Evolutionary conservation across 2,329 filamentous ascomycete species (phyloP).

Genomic region (Fusarium burgessii): DNA sequence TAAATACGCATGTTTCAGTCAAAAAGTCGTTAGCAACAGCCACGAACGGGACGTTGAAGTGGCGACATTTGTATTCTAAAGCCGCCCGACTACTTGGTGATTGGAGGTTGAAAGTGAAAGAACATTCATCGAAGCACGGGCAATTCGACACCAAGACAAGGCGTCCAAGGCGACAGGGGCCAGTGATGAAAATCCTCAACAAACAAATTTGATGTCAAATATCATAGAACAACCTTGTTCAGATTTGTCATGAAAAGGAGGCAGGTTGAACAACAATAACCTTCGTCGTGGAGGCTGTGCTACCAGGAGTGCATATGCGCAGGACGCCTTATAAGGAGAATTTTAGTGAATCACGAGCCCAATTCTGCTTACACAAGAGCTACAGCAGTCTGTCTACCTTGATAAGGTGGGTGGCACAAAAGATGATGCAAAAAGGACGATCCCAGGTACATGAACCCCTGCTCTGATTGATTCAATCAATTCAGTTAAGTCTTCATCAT

Average conservation of each 20-base stretch:
- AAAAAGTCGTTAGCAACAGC: neutral
- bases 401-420: neutral
- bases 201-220: neutral
- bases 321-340: constrained; percentile 1
- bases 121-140: neutral
- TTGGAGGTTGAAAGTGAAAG: constrained; percentile 13
- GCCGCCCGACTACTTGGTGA: neutral
- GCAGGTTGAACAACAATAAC: neutral
- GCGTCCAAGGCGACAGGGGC: neutral
- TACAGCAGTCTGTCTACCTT: neutral
- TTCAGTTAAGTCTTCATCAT: neutral
- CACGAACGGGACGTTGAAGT: neutral
- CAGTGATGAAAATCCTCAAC: neutral
- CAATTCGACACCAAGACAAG: neutral
- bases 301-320: neutral
- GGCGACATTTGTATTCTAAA: neutral
- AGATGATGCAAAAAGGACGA: neutral
- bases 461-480: neutral
- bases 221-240: neutral
- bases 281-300: constrained; percentile 5
- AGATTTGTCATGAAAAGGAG: neutral
- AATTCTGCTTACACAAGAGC: neutral
- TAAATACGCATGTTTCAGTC: neutral
- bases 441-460: neutral
- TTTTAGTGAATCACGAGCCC: neutral